Evolutionary conservation across 768 basidiomycete genomes (phyloP), one percentile per base, ranked within the genome.

Genomic region (Lactarius vividus): DNA sequence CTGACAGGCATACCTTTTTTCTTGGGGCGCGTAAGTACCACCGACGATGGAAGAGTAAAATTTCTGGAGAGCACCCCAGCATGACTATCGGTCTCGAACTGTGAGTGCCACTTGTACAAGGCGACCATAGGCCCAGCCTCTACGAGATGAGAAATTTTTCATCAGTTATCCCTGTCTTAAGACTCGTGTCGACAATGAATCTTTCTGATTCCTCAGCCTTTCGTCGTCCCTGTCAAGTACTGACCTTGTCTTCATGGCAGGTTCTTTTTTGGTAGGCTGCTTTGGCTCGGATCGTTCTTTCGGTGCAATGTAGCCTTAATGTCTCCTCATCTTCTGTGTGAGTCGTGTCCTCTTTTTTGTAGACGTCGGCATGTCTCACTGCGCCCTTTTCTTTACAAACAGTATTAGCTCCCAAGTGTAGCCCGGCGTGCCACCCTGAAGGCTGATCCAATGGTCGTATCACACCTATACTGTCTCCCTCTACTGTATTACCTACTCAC

Each of bases 111-210:
- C 26, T 16, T 57, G 16, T 33, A 6, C 57, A 6, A 15, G n/a
- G 15, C 40, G 28, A 28, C 42, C 1, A 20, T n/a, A 13, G 23
- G 16, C 31, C 16, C n/a, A 20, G 28, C n/a, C n/a, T 16, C 28
- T 57, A 10, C 59, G 18, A 59, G 66, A 67, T 65, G 66, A 67
- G 31, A 67, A n/a, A 44, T 29, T 20, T 11, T 63, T 46, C 46
- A 65, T 67, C 66, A 67, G 66, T 67, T 67, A 67, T 67, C 66
- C 66, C 66, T 67, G 66, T 67, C 66, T 67, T 65, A 67, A 67
- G 28, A 56, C 59, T 52, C 1, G 60, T 67, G 66, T 67, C 66
- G 66, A 67, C 57, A 65, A 39, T 46, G 1, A 33, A 1, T 29
- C 18, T 2, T 33, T 60, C 65, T 66, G 65, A 66, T 18, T 26